phyloP scores from a whole-genome alignment of 2,329 filamentous ascomycete species.

The Monilinia laxa region DNA sequence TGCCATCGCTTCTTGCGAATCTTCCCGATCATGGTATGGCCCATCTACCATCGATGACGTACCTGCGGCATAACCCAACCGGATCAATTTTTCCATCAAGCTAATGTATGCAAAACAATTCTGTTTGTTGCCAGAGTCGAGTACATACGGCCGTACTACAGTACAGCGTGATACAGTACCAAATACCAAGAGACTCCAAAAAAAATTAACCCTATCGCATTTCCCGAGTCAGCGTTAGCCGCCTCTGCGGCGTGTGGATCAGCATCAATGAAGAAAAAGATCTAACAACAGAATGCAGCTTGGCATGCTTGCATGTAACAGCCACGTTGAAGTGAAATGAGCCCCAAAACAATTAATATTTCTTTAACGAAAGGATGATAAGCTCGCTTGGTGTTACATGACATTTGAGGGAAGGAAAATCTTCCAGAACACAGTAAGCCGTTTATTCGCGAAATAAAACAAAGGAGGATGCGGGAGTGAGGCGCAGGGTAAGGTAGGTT shows the following conservation, averaged over 20 bases:
- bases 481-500: constrained; percentile 1
- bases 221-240: background rate
- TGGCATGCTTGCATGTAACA: background rate
- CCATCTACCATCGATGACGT: background rate
- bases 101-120: background rate
- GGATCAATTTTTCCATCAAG: background rate
- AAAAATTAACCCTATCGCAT: background rate
- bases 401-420: background rate
- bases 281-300: constrained; percentile 9
- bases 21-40: background rate
- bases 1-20: background rate
- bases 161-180: background rate
- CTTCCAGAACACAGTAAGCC: background rate
- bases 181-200: background rate
- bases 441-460: background rate
- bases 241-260: background rate
- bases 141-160: background rate
- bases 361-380: constrained; percentile 1
- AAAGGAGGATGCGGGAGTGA: background rate
- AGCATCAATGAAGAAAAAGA: constrained; percentile 1
- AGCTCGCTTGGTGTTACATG: background rate
- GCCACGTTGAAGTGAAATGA: constrained; percentile 7
- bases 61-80: background rate
- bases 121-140: background rate
- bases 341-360: constrained; percentile 6